These are phyloP conservation scores for Aspergillus sp. DNA, from an alignment of 2,329 filamentous ascomycete genomes.

Conservation along the genomic window DNA sequence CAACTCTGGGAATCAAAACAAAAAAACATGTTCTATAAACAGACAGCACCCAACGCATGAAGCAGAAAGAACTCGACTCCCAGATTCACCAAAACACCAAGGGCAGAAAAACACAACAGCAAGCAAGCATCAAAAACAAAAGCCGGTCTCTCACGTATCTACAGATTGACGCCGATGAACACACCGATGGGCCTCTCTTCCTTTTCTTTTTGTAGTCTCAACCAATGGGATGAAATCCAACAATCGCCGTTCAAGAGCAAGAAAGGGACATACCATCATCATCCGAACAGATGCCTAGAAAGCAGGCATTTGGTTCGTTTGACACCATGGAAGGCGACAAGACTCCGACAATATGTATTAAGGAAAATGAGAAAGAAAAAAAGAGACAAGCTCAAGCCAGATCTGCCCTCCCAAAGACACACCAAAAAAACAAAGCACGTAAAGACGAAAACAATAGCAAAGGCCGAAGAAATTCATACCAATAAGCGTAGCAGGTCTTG, in stretches of 20 bases:
- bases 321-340: not conserved
- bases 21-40: conserved; percentile 24
- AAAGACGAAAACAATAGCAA: conserved; percentile 2
- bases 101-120: conserved; percentile 7
- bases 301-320: too few relatives aligned
- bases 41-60: conserved; percentile 15
- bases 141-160: conserved; percentile 13
- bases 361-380: not conserved
- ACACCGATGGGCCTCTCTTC: not conserved
- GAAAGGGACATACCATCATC: too few relatives aligned
- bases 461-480: conserved; percentile 22
- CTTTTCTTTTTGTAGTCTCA: conserved; percentile 1
- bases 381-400: not conserved
- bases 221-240: too few relatives aligned
- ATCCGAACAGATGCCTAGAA: too few relatives aligned
- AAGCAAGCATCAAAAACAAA: conserved; percentile 10
- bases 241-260: too few relatives aligned
- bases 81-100: conserved; percentile 16
- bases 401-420: not conserved
- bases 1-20: conserved; percentile 16
- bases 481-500: conserved; percentile 6
- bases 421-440: not conserved
- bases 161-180: conserved; percentile 14
- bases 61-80: conserved; percentile 8
- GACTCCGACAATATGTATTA: not conserved